Evolutionary conservation across 164 flowering plant genomes (phyloP), one percentile per base, ranked within the genome.

Genomic region (Magnolia sinica): DNA sequence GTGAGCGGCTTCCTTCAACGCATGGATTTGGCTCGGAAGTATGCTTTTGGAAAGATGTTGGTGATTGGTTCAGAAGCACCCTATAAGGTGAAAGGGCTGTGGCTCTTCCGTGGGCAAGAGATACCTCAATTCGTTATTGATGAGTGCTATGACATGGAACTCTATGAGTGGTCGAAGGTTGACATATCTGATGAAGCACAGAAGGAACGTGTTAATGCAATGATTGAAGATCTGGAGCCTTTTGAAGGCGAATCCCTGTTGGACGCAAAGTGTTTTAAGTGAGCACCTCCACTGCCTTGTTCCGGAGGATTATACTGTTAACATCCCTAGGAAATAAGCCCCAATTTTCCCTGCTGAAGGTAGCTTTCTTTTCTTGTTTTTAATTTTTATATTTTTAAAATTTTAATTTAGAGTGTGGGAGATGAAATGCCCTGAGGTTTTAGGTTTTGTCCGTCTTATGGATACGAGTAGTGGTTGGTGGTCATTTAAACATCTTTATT

Each of bases 211-310:
- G 97, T 85, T 1, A 95, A 70, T 76, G 93, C 90, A 82, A 91
- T 95, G 97, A 95, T 95, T 70, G 98, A 95, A 85, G 98, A 95
- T 70, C 76, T 69, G 5, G 98, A 95, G 86, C 97, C 97, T 37
- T 95, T 93, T 63, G 97, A 95, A 85, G 98, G 98, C 2, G 92
- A 93, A 81, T 76, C 91, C 6, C 83, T 92, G 1, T 74, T 91
- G 88, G 98, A 95, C 81, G 97, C 97, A 76, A 94, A 92, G 82
- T 94, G 98, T 84, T 95, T 95, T 85, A 95, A 92, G 86, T 95
- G 87, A 88, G 52, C 50, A 6, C 37, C 10, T 16, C 71, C 50
- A 16, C 31, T 68, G 24, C 23, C 24, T 64, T 55, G 13, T 55
- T 55, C 61, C 2, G 4, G 61, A 14, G 14, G 61, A 3, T 55